A percentile compares a stretch with the other conserved stretches of the same genome.
Conservation (phyloP, 2,329 filamentous ascomycete genomes). For the Hymenoscyphus fraxineus region DNA sequence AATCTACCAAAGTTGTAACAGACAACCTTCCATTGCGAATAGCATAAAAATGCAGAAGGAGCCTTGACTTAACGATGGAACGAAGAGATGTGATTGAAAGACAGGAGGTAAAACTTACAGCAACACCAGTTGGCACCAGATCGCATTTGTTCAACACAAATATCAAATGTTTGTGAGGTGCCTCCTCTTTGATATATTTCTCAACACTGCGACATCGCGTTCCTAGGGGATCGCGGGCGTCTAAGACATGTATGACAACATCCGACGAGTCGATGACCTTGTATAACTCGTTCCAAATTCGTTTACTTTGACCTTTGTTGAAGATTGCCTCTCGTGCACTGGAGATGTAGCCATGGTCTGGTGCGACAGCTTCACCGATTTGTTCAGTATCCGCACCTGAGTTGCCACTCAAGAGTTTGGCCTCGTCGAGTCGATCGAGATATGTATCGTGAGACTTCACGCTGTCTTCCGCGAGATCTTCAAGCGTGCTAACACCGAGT, state of each 20-base stretch:
- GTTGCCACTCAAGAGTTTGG: constrained; percentile 69
- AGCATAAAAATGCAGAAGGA: constrained; percentile 59
- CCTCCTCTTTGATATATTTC: constrained; percentile 90
- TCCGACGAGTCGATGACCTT: constrained; percentile 95
- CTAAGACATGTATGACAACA: constrained; percentile 90
- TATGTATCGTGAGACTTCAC: constrained; percentile 79
- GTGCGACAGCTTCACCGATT: constrained; percentile 39
- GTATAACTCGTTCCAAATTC: constrained; percentile 95
- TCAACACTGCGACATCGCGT: constrained; percentile 87
- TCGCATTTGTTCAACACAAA: constrained; percentile 92
- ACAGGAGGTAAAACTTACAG: constrained; percentile 66
- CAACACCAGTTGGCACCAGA: constrained; percentile 84
- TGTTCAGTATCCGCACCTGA: constrained; percentile 53
- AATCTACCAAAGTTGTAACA: constrained; percentile 99
- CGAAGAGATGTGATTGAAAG: constrained; percentile 15
- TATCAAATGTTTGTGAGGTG: constrained; percentile 91
- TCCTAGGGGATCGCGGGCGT: constrained; percentile 83
- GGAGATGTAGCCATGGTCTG: constrained; percentile 47
- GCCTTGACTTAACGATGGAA: constrained; percentile 81
- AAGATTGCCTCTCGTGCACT: constrained; percentile 83
- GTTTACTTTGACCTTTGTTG: constrained; percentile 88
- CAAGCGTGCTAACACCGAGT: constrained; percentile 75
- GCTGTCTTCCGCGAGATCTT: constrained; percentile 76
- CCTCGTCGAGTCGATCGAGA: constrained; percentile 74
- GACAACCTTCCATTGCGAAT: constrained; percentile 71